A percentile compares a stretch with the other conserved stretches of the same genome.
These are phyloP conservation scores for Cladosporium sp. DNA, from an alignment of 2,329 filamentous ascomycete species.

Conservation along the genomic window DNA sequence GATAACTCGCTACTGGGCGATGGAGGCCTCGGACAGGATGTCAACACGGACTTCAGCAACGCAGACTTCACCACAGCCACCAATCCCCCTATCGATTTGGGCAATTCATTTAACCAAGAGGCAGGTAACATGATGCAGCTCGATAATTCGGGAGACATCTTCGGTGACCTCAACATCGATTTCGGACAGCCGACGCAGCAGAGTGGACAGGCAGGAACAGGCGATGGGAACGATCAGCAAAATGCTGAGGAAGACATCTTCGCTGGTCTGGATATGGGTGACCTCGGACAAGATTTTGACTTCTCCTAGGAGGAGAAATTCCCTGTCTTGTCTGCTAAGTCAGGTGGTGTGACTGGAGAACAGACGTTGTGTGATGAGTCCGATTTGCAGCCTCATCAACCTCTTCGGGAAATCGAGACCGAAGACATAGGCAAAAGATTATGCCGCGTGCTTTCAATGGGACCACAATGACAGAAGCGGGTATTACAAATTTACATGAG, in stretches of 20 bases:
- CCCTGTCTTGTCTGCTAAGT: background rate
- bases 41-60: conserved; percentile 15
- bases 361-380: too few species aligned
- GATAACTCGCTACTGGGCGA: conserved; percentile 6
- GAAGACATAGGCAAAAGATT: too few species aligned
- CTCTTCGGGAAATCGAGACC: too few species aligned
- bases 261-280: conserved; percentile 38
- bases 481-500: too few species aligned
- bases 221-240: conserved; percentile 24
- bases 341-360: too few species aligned
- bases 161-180: conserved; percentile 28
- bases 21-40: conserved; percentile 9
- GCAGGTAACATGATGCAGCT: conserved; percentile 19
- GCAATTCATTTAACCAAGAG: conserved; percentile 18
- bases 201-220: conserved; percentile 17
- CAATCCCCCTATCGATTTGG: conserved; percentile 20
- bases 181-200: conserved; percentile 16
- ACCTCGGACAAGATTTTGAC: conserved; percentile 27
- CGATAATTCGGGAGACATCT: conserved; percentile 19
- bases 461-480: too few species aligned
- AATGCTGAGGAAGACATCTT: conserved; percentile 37
- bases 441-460: too few species aligned
- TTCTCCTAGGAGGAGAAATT: conserved; percentile 18
- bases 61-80: conserved; percentile 16
- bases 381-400: too few species aligned